Evolutionary conservation across 179 eudicot species (phyloP).

Genomic region (Heliamphora pulchella): DNA sequence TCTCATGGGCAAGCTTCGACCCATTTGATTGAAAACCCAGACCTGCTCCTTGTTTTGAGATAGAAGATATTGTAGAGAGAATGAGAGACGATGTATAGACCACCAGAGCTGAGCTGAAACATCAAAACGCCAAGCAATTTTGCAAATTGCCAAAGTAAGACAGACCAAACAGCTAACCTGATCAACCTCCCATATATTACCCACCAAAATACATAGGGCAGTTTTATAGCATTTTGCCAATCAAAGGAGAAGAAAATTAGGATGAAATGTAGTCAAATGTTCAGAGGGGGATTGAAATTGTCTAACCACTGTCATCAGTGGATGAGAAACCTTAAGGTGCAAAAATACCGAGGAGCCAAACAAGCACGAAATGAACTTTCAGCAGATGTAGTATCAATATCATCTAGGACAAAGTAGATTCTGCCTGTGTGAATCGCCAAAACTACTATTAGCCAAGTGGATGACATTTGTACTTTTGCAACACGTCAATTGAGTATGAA

Average conservation of each 20-base stretch:
- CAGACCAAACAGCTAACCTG: constrained; percentile 13
- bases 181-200: constrained; percentile 73
- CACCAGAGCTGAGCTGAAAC: too few relatives aligned
- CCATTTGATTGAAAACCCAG: too few relatives aligned
- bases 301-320: constrained; percentile 60
- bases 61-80: too few relatives aligned
- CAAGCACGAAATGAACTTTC: constrained; percentile 46
- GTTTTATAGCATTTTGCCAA: constrained; percentile 69
- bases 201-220: constrained; percentile 58
- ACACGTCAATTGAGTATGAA: constrained; percentile 22
- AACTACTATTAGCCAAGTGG: constrained; percentile 69
- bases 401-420: constrained; percentile 53
- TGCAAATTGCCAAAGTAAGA: too few relatives aligned
- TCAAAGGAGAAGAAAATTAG: constrained; percentile 80
- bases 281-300: constrained; percentile 70
- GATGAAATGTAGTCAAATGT: constrained; percentile 73
- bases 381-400: constrained; percentile 45
- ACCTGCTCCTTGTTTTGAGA: too few relatives aligned
- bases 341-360: too few relatives aligned
- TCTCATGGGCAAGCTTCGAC: too few relatives aligned
- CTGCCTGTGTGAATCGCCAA: constrained; percentile 82
- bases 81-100: too few relatives aligned
- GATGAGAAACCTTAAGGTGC: not conserved
- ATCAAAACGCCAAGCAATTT: too few relatives aligned
- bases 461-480: constrained; percentile 22